Evolutionary conservation across 371 early-diverging fungal genomes (phyloP), one percentile per base, ranked within the genome.

Genomic region (Circinella minor): DNA sequence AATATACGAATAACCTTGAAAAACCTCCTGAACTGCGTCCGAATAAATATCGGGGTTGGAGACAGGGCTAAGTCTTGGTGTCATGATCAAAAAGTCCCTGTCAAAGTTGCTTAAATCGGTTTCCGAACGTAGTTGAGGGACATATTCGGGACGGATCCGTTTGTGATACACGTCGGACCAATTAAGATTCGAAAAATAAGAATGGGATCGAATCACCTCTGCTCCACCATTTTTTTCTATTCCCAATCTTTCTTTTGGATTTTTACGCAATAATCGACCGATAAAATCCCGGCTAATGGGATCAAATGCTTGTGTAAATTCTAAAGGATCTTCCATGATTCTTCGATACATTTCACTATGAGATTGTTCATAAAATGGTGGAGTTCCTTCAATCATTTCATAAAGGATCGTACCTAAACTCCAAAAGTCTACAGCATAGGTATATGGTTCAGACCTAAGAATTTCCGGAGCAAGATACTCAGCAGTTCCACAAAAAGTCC

Each of bases 351-450:
- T 94, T 43, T 89, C 84, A 10, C 90, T 84, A 71, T 89, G 89
- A 65, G 92, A 91, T 61, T 93, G 92, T 10, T 88, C 89, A 84
- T 91, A 93, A 75, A 92, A 94, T 1, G 95, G 95, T 0, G 93
- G 92, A 66, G 85, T 83, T 1, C 94, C 94, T 18, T 84, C 84
- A 47, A 93, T 39, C 84, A 94, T 90, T 73, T 93, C 97, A 74
- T 93, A 99, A 55, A 98, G 85, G 34, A 98, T 85, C 1, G 96
- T 93, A 0, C 99, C 99, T 8, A 98, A 84, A 51, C 96, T 91
- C 99, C 99, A 99, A 88, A 96, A 92, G 80, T 99, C 99, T 9
- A 95, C 95, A 14, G 88, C 88, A 71, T 90, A 93, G 8, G 94
- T 94, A 71, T 98, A 98, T 37, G 88, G 85, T 11, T 88, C 84